Base-by-base conservation (phyloP, 2,329 filamentous ascomycete species). In the Neophaeococcomyces aloes region DNA sequence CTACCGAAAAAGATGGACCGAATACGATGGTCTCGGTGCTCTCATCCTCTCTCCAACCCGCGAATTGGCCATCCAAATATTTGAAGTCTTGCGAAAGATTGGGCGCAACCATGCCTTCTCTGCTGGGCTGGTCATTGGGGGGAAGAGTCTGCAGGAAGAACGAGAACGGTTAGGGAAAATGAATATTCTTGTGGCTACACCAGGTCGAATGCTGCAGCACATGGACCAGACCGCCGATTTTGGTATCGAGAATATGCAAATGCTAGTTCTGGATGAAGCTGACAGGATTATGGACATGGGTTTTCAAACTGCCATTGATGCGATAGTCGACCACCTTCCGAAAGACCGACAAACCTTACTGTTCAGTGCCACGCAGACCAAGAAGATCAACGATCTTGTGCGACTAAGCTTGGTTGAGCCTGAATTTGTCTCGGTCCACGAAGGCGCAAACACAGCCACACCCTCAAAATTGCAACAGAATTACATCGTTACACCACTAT, bases 251-350 rank as follows among this genome's bases (percentile, higher is more conserved):
- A 91, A 94, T 60, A 63, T 98, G 51, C 86, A 94, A 65, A 84
- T 98, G 61, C 69, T 98, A 39, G 88, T 98, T 0, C 70, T 98
- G 45, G 91, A 98, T 57, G 91, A 98, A 63, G 91, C 91, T 2
- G 91, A 98, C 62, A 78, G 91, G 30, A 95, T 95, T 58, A 79
- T 98, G 74, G 91, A 98, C 59, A 91, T 96, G 86, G 91, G 91
- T 4, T 98, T 98, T 61, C 82, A 94, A 63, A 71, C 74, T 4
- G 86, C 86, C 1, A 81, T 98, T 3, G 91, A 98, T 64, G 91
- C 91, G 0, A 83, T 98, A 39, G 67, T 98, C 21, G 87, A 94
- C 49, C 93, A 96, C 60, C 70, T 98, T 1, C 91, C 91, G 1
- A 81, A 78, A 55, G 70, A 81, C 21, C 74, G 91, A 49, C 91